Percentiles rank a stretch among this genome's conserved stretches.
These are phyloP conservation scores for Trametes meyenii DNA, from an alignment of 768 basidiomycete species.

Conservation along the genomic window DNA sequence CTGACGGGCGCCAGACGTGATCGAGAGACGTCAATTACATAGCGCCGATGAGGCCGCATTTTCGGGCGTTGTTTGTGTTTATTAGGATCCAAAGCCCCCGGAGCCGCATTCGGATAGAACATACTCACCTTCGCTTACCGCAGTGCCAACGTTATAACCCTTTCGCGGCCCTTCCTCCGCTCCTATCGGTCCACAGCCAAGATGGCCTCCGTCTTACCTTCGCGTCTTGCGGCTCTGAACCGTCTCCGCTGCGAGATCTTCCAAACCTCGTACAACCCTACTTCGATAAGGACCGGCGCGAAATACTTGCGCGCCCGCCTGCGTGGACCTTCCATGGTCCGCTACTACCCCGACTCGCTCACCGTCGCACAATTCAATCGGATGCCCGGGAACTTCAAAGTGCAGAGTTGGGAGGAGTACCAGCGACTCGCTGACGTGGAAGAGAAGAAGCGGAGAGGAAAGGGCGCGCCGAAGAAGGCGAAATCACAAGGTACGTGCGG, in stretches of 20 bases:
- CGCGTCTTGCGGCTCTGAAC: constrained; percentile 61
- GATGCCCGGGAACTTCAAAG: constrained; percentile 37
- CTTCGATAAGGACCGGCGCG: constrained; percentile 78
- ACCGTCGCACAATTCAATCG: constrained; percentile 58
- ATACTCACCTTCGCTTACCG: background rate
- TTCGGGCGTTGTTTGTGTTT: constrained; percentile 26
- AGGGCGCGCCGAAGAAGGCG: constrained; percentile 83
- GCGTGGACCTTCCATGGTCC: constrained; percentile 82
- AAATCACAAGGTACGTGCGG: constrained; percentile 51
- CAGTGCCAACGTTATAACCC: background rate
- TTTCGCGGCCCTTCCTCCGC: background rate
- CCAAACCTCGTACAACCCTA: constrained; percentile 88
- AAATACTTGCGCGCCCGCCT: constrained; percentile 87
- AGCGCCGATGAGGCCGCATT: background rate
- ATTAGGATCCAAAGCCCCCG: constrained; percentile 21
- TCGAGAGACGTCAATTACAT: background rate
- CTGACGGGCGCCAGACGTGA: background rate
- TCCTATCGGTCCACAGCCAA: background rate
- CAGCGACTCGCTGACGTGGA: constrained; percentile 70
- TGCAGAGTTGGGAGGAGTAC: constrained; percentile 68
- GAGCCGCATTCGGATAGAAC: constrained; percentile 6
- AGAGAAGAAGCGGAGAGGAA: constrained; percentile 72
- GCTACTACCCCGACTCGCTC: constrained; percentile 76
- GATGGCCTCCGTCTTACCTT: constrained; percentile 43
- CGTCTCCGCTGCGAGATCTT: constrained; percentile 76